A percentile compares a stretch with the other conserved stretches of the same genome.
These are phyloP conservation scores for Colletotrichum eremochloae DNA, from an alignment of 2,329 filamentous ascomycete genomes.

Conservation along the genomic window DNA sequence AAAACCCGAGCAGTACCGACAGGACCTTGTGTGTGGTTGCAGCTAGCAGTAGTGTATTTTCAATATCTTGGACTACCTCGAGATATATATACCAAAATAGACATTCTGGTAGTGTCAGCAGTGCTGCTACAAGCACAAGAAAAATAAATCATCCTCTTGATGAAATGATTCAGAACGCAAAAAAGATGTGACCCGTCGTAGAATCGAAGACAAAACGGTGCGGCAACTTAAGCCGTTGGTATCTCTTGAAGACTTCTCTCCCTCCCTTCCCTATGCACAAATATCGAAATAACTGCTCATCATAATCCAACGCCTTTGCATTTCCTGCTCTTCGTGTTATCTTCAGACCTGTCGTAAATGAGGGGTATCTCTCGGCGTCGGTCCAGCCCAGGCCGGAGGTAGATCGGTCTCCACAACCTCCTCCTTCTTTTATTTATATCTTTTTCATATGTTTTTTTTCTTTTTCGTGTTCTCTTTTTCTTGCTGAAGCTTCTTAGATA, in stretches of 20 bases:
- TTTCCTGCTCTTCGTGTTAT: conserved; percentile 34
- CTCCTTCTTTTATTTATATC: background rate
- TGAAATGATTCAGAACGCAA: conserved; percentile 25
- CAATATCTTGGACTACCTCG: conserved; percentile 19
- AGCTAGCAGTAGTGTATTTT: conserved; percentile 35
- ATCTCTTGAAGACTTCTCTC: conserved; percentile 32
- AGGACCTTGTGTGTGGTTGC: conserved; percentile 3
- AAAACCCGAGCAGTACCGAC: background rate
- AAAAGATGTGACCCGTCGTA: conserved; percentile 29
- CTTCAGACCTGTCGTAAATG: conserved; percentile 41
- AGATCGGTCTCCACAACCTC: conserved; percentile 22
- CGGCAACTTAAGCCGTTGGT: conserved; percentile 39
- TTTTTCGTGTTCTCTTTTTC: background rate
- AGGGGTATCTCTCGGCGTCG: conserved; percentile 42
- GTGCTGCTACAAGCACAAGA: conserved; percentile 19
- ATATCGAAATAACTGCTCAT: conserved; percentile 5
- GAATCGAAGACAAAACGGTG: conserved; percentile 36
- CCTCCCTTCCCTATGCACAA: background rate
- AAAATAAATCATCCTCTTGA: conserved; percentile 7
- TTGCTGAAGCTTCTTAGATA: conserved; percentile 9
- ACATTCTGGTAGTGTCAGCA: conserved; percentile 18
- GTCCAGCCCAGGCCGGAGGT: conserved; percentile 42
- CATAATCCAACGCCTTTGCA: conserved; percentile 26
- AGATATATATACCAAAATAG: conserved; percentile 25
- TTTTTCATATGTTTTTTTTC: background rate